Evolutionary conservation across 306 rosid species (phyloP).

Genomic region (Prunus mongolica): DNA sequence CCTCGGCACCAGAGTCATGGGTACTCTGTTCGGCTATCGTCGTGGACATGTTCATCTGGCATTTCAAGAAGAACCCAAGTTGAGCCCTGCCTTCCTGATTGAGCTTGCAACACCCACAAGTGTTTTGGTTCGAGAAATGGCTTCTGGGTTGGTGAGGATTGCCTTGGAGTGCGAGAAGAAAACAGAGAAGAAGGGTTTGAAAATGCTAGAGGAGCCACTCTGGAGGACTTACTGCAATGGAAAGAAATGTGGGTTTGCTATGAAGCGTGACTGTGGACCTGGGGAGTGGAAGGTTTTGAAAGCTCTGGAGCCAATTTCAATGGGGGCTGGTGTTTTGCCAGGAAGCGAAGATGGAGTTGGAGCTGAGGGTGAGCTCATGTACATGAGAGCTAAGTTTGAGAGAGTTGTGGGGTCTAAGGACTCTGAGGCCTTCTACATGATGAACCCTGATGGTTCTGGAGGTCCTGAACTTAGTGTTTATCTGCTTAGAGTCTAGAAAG

Average conservation of each 20-base stretch:
- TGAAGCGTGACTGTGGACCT: constrained; percentile 44
- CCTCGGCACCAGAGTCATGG: constrained; percentile 51
- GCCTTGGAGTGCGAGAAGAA: constrained; percentile 79
- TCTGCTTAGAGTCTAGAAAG: constrained; percentile 63
- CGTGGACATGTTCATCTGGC: constrained; percentile 78
- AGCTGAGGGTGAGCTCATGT: constrained; percentile 75
- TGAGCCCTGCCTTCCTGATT: constrained; percentile 50
- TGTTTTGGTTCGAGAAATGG: constrained; percentile 75
- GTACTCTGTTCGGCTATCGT: constrained; percentile 77
- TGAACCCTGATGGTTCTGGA: constrained; percentile 64
- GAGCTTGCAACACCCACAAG: constrained; percentile 77
- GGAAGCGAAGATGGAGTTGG: constrained; percentile 27
- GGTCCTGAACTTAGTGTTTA: constrained; percentile 91
- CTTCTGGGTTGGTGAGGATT: constrained; percentile 74
- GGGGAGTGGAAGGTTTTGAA: constrained; percentile 77
- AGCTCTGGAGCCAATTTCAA: constrained; percentile 74
- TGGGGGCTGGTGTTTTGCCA: constrained; percentile 91
- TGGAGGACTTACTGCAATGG: constrained; percentile 92
- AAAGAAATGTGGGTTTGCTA: constrained; percentile 69
- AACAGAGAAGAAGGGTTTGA: constrained; percentile 8
- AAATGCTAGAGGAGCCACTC: constrained; percentile 46
- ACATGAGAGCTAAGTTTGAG: constrained; percentile 88
- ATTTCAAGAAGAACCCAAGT: constrained; percentile 56
- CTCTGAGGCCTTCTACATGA: constrained; percentile 88
- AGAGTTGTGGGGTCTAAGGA: constrained; percentile 83